A percentile compares a stretch with the other conserved stretches of the same genome.
Conservation (phyloP, 495 filamentous ascomycete species). For the Umbilicaria muhlenbergii region DNA sequence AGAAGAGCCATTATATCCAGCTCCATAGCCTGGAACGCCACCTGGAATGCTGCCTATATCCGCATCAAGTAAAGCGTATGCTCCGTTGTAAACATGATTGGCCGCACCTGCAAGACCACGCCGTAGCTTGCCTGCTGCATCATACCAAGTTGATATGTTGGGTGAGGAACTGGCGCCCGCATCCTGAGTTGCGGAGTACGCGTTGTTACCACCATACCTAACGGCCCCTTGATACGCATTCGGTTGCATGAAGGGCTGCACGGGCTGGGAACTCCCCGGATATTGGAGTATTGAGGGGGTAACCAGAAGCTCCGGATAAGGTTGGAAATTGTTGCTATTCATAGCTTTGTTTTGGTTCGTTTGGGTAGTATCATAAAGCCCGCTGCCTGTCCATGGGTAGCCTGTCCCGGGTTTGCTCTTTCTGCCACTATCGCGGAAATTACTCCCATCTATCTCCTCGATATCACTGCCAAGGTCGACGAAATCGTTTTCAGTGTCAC, state of each 20-base stretch:
- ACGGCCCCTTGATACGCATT: background rate
- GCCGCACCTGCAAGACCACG: slow-evolving; percentile 3
- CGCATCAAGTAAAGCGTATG: slow-evolving; percentile 8
- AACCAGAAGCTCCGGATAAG: too few relatives aligned
- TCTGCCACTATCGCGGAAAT: too few relatives aligned
- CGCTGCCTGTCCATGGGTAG: too few relatives aligned
- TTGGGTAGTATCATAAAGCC: too few relatives aligned
- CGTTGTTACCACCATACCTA: background rate
- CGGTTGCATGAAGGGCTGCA: too few relatives aligned
- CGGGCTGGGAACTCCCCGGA: too few relatives aligned
- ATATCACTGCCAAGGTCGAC: slow-evolving; percentile 7
- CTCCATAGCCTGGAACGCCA: background rate
- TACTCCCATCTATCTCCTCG: background rate
- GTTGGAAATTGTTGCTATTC: too few relatives aligned
- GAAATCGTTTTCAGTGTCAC: background rate
- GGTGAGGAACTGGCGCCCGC: background rate
- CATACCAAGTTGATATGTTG: background rate
- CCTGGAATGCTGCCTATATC: background rate
- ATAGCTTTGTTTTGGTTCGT: too few relatives aligned
- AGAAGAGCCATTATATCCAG: slow-evolving; percentile 3
- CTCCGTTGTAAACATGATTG: slow-evolving; percentile 5
- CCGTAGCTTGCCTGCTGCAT: background rate
- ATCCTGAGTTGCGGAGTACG: slow-evolving; percentile 1
- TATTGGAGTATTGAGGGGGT: too few relatives aligned
- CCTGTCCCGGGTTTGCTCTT: too few relatives aligned